Base-by-base conservation (phyloP, 2,329 filamentous ascomycete species). In the Pezicula neosporulosa region DNA sequence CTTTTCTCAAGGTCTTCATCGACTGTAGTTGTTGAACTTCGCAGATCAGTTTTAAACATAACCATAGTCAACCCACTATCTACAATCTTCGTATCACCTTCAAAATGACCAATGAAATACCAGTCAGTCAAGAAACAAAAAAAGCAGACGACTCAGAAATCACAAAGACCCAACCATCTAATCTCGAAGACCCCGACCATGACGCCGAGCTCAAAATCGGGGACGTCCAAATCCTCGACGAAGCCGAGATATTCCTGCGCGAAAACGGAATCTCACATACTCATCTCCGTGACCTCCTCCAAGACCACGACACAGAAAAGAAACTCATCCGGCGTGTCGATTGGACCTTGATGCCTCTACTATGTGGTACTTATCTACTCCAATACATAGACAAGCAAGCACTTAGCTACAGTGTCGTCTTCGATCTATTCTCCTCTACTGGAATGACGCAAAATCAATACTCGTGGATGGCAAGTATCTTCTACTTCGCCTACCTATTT, bases 401-500 rank as follows among this genome's bases (percentile, higher is more conserved):
- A 8, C 9, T 48, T 16, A 12, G 21, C 19, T 48, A 38, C 36
- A 41, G 52, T 63, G 68, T 19, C 19, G 19, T 39, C 13, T 30
- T 48, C 21, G 46, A 30, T 42, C 13, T 48, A 8, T 16, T 12
- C 9, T 27, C 27, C 15, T 18, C 21, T 19, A 13, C 18, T 10
- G 13, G 16, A 13, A 27, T 48, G 16, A 21, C n/a, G 35, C 21
- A 7, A 13, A 18, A 19, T 42, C 21, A 48, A 10, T 77, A 76
- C 57, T 70, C 72, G 2, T 73, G 71, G 62, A 65, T 72, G 9
- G 73, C 74, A 12, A 74, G 71, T 1, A 65, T 69, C 2, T 77
- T 78, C 57, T 78, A 73, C 59, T 73, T 48, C 15, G 46, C 35
- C 9, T 48, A 30, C 35, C 12, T 16, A 2, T 12, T 39, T 7